phyloP scores from a whole-genome alignment of 208 protist species.

The Wallacemonas sp. region DNA sequence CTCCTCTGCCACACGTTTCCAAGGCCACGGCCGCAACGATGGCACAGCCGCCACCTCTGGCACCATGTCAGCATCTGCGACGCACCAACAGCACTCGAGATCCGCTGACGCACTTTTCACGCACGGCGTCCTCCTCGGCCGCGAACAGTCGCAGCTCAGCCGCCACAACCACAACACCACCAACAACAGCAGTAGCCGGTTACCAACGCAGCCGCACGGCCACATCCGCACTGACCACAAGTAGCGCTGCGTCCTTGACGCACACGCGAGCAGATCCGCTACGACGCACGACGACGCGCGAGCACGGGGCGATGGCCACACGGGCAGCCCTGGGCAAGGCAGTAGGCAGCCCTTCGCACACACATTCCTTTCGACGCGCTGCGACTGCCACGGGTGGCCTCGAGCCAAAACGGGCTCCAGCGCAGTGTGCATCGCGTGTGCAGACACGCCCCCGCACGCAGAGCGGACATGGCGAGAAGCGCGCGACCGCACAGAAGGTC shows the following conservation, averaged over 20 bases:
- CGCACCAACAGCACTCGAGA: not conserved
- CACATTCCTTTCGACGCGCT: conserved; percentile 2
- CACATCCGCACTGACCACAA: no score
- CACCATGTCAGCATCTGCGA: not conserved
- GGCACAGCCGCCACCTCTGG: no score
- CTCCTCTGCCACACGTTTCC: no score
- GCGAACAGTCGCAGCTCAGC: not conserved
- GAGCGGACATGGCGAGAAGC: not conserved
- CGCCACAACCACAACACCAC: not conserved
- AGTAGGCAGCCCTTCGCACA: no score
- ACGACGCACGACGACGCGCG: not conserved
- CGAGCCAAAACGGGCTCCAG: no score
- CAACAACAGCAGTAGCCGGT: not conserved
- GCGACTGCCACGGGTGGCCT: conserved; percentile 1
- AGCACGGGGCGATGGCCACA: not conserved
- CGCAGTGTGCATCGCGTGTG: no score
- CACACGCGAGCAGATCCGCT: no score
- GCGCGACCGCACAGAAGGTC: not conserved
- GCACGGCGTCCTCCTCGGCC: conserved; percentile 2
- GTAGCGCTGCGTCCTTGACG: not conserved
- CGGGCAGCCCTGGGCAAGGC: no score
- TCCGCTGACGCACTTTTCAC: not conserved
- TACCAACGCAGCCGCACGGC: not conserved
- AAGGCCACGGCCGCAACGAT: no score
- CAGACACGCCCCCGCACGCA: no score